A percentile compares a stretch with the other conserved stretches of the same genome.
phyloP scores from a whole-genome alignment of 2,329 filamentous ascomycete species.

The Fusarium drepaniforme region DNA sequence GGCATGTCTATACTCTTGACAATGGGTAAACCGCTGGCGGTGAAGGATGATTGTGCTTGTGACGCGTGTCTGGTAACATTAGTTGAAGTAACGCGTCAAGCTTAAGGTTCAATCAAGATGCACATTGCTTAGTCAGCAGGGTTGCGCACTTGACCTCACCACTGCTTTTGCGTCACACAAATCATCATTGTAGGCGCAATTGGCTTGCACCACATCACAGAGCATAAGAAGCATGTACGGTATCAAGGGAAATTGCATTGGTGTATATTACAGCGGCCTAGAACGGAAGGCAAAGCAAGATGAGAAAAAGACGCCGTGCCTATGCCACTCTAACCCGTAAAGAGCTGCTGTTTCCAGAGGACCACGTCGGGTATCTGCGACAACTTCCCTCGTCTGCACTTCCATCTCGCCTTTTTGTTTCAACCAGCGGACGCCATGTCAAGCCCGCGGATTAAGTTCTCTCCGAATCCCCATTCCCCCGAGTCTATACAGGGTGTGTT shows the following conservation, averaged over 20 bases:
- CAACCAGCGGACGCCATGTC: slow-evolving; percentile 54
- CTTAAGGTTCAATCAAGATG: not conserved
- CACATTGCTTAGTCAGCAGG: slow-evolving; percentile 28
- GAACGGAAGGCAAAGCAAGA: slow-evolving; percentile 60
- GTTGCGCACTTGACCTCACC: not conserved
- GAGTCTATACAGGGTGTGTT: slow-evolving; percentile 58
- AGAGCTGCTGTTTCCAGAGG: slow-evolving; percentile 56
- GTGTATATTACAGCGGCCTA: slow-evolving; percentile 73
- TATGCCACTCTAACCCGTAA: slow-evolving; percentile 63
- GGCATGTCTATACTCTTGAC: slow-evolving; percentile 51
- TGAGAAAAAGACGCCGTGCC: slow-evolving; percentile 60
- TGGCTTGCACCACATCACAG: not conserved
- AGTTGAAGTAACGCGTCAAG: not conserved
- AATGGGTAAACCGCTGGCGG: not conserved
- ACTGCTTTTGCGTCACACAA: not conserved
- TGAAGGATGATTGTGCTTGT: not conserved
- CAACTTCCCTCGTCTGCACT: slow-evolving; percentile 60
- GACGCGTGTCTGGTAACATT: not conserved
- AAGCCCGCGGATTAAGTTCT: slow-evolving; percentile 50
- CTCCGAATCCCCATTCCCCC: slow-evolving; percentile 47
- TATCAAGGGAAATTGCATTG: slow-evolving; percentile 66
- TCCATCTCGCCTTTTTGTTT: slow-evolving; percentile 60
- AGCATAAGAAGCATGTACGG: slow-evolving; percentile 23
- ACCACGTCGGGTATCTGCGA: slow-evolving; percentile 54
- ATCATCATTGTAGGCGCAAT: not conserved